A percentile compares a stretch with the other conserved stretches of the same genome.
These are phyloP conservation scores for Aspergillus fischeri DNA, from an alignment of 2,329 filamentous ascomycete genomes.

Conservation along the genomic window DNA sequence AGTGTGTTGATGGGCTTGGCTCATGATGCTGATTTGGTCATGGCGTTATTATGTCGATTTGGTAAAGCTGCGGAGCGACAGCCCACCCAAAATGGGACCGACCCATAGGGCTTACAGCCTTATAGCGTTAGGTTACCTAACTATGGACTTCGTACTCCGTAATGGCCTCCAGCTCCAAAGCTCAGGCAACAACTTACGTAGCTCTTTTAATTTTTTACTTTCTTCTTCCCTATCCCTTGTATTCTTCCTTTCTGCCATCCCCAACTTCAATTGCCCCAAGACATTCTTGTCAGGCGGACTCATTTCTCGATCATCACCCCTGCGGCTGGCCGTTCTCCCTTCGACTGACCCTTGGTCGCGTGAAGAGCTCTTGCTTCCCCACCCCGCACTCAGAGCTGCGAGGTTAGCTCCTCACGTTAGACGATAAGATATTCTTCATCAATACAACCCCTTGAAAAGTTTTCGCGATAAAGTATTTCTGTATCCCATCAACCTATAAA, in stretches of 20 bases:
- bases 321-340: constrained; percentile 13
- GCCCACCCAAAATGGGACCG: neutral
- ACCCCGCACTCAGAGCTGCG: constrained; percentile 6
- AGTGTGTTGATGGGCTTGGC: too few relatives aligned
- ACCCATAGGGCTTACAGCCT: neutral
- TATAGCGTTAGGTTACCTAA: neutral
- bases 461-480: neutral
- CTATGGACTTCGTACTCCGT: neutral
- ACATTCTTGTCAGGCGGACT: neutral
- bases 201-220: neutral
- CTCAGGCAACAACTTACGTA: neutral
- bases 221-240: neutral
- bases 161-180: neutral
- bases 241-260: neutral
- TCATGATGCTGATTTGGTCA: neutral
- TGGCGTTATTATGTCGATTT: neutral
- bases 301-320: neutral
- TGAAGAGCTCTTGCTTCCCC: constrained; percentile 15
- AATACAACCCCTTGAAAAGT: neutral
- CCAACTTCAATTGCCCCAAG: neutral
- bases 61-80: neutral
- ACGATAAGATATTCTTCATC: constrained; percentile 1
- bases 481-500: neutral
- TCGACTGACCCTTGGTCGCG: constrained; percentile 8
- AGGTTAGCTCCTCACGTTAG: neutral